Conservation (phyloP, 1,139 yeast species). For the Lipomyces yarrowii region DNA sequence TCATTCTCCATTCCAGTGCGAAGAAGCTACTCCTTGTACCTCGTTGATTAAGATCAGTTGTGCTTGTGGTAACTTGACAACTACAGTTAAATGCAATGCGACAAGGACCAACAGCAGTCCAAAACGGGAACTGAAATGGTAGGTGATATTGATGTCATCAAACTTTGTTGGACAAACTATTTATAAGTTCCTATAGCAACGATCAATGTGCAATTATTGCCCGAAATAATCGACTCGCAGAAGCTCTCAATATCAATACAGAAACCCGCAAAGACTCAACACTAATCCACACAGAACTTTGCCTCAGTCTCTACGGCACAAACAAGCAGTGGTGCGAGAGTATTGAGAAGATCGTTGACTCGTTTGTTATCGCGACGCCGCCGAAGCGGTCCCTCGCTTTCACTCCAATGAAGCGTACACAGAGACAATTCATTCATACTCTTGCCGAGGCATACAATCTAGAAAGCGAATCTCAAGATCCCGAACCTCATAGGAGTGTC, state of each 20-base stretch:
- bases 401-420: conserved; percentile 70
- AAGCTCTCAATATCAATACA: conserved; percentile 56
- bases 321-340: conserved; percentile 67
- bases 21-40: conserved; percentile 53
- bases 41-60: conserved; percentile 58
- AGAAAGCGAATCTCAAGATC: conserved; percentile 75
- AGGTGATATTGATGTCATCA: not conserved
- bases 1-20: conserved; percentile 62
- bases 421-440: conserved; percentile 71
- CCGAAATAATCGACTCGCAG: conserved; percentile 63
- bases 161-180: not conserved
- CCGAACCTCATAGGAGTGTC: conserved; percentile 77
- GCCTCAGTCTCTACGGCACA: conserved; percentile 49
- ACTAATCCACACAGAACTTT: conserved; percentile 48
- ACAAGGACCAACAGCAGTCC: conserved; percentile 36
- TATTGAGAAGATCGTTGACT: conserved; percentile 57
- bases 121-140: conserved; percentile 38
- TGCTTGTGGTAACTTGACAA: conserved; percentile 61
- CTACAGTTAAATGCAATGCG: conserved; percentile 58
- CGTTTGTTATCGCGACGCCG: conserved; percentile 50
- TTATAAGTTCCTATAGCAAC: conserved; percentile 27
- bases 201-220: conserved; percentile 65
- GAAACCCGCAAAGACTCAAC: conserved; percentile 23
- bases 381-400: conserved; percentile 55
- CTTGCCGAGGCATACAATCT: conserved; percentile 62